Base-by-base conservation (phyloP, 495 filamentous ascomycete species). In the Haplographium delicatum region DNA sequence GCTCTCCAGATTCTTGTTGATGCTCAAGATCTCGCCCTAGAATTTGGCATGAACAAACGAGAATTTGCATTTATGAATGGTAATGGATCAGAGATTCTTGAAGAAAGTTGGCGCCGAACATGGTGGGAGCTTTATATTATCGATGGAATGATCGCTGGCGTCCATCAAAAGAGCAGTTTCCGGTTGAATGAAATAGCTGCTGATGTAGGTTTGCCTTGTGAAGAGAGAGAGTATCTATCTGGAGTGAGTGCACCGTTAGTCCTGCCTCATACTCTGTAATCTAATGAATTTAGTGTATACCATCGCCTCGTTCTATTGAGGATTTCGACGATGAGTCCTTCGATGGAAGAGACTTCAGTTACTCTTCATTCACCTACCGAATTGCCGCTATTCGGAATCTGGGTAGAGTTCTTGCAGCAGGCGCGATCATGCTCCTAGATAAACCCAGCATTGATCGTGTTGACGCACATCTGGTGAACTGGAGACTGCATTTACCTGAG, bases 81-180 rank as follows among this genome's bases (percentile, higher is more conserved):
- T n/a, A 63, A 64, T 31, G 68, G 69, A 18, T 70, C 73, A 40
- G 67, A 68, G 16, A 67, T 75, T 25, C 51, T 78, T 27, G 76
- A 78, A 55, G 90, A 96, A 61, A 84, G 84, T 60, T 81, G 87
- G 75, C 75, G 89, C 22, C 76, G 90, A 33, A 95, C 89, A 13
- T 95, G 88, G 89, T 96, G 89, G 89, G 88, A 94, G 56, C 65
- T 96, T 41, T 94, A 84, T 60, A 79, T 90, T 34, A 76, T 88
- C 11, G 89, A 95, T 53, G 82, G 82, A 28, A 75, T 79, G 78
- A 67, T 80, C 52, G 73, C 78, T 51, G 76, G 75, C 25, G 73
- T 79, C 33, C 71, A 81, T 52, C 67, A 74, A 46, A 62, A 75
- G 26, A 77, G 81, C 38, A 75, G 78, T 18, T 83, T 85, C 53